phyloP scores from a whole-genome alignment of 495 filamentous ascomycete genomes.

The Aspergillus campestris region DNA sequence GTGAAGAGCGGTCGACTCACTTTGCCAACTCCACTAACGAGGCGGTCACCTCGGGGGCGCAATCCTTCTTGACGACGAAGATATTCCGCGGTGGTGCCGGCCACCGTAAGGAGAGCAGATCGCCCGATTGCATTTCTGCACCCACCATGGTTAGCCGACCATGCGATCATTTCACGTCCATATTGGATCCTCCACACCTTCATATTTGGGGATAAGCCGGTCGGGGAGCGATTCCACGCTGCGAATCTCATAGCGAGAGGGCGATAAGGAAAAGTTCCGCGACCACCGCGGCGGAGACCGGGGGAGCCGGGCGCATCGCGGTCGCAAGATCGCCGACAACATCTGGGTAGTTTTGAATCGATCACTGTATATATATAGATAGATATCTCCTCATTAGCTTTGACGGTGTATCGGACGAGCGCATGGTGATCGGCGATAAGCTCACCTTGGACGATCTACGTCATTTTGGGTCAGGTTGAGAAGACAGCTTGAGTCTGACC shows the following conservation, averaged over 20 bases:
- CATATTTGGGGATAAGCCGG: conserved; percentile 40
- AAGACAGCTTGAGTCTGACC: no score
- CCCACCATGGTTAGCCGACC: not conserved
- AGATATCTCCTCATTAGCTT: no score
- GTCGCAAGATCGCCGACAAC: conserved; percentile 4
- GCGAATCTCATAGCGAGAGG: conserved; percentile 29
- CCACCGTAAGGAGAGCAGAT: conserved; percentile 81
- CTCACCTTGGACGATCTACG: no score
- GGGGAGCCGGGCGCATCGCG: not conserved
- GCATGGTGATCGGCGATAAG: no score
- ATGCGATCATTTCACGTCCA: not conserved
- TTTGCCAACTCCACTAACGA: conserved; percentile 72
- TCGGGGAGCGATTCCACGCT: conserved; percentile 33
- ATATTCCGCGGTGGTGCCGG: conserved; percentile 82
- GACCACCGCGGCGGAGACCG: conserved; percentile 1
- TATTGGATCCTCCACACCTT: conserved; percentile 34
- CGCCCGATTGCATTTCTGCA: conserved; percentile 46
- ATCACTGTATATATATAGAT: no score
- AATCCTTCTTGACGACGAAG: conserved; percentile 79
- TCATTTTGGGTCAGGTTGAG: no score
- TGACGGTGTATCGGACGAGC: no score
- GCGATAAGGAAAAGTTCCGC: conserved; percentile 34
- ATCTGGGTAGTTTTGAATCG: no score
- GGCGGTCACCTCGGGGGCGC: conserved; percentile 58
- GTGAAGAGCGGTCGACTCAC: conserved; percentile 21